These are phyloP conservation scores for Aspergillus awamori DNA, from an alignment of 2,329 filamentous ascomycete genomes.

Conservation along the genomic window DNA sequence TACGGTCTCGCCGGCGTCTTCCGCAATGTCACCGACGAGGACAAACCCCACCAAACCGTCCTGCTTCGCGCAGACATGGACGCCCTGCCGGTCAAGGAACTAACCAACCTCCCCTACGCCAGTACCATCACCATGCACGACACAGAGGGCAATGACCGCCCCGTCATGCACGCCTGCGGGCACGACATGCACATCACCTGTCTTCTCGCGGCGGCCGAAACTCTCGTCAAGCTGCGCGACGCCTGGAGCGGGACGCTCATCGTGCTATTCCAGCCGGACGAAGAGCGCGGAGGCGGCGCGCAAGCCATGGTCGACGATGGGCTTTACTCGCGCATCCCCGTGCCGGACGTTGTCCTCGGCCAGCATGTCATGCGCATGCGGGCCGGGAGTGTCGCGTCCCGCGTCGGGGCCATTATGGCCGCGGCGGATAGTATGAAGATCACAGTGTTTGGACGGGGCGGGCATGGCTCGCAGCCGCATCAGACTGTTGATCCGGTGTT, in stretches of 20 bases:
- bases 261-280: constrained; percentile 67
- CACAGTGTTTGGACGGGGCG: constrained; percentile 61
- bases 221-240: constrained; percentile 48
- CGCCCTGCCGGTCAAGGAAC: constrained; percentile 53
- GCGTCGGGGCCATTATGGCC: constrained; percentile 46
- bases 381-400: constrained; percentile 45
- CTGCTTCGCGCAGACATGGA: constrained; percentile 56
- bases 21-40: constrained; percentile 37
- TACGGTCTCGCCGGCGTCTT: constrained; percentile 50
- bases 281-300: constrained; percentile 66
- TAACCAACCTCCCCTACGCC: constrained; percentile 52
- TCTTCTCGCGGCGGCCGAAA: constrained; percentile 57
- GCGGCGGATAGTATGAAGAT: constrained; percentile 53
- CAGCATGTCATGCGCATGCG: constrained; percentile 58
- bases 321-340: constrained; percentile 54
- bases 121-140: constrained; percentile 51
- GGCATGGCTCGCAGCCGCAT: constrained; percentile 61
- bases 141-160: constrained; percentile 54
- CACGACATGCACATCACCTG: constrained; percentile 64
- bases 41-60: constrained; percentile 34
- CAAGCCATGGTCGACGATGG: constrained; percentile 65
- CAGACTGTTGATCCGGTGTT: constrained; percentile 61
- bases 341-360: constrained; percentile 60
- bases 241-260: constrained; percentile 66
- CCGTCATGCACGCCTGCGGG: constrained; percentile 65